Evolutionary conservation across 768 basidiomycete species (phyloP).

Genomic region (Lentinula sp.): DNA sequence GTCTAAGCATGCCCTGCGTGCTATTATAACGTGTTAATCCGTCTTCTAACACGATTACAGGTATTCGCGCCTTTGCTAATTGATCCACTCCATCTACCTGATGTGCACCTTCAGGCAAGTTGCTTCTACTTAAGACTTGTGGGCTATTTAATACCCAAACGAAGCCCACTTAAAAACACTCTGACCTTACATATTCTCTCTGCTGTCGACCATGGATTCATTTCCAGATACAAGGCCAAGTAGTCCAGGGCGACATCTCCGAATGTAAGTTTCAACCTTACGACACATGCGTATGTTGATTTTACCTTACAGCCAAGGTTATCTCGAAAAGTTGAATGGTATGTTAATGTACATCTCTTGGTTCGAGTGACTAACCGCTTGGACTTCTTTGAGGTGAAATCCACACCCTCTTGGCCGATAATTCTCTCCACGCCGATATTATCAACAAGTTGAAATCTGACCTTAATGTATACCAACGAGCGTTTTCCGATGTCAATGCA

Average conservation of each 20-base stretch:
- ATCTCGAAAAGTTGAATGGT: conserved; percentile 34
- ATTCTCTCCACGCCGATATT: conserved; percentile 13
- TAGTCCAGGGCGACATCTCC: background rate
- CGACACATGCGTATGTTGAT: background rate
- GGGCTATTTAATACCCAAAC: background rate
- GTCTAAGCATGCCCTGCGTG: background rate
- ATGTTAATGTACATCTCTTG: background rate
- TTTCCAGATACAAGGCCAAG: background rate
- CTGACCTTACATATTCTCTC: background rate
- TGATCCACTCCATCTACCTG: background rate
- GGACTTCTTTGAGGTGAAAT: conserved; percentile 28
- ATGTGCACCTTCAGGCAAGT: background rate
- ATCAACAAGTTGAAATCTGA: conserved; percentile 10
- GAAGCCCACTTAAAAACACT: background rate
- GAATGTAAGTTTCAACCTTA: conserved; percentile 10
- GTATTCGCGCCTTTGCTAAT: background rate
- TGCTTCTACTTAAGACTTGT: background rate
- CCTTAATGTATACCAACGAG: conserved; percentile 5
- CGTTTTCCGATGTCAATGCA: conserved; percentile 3
- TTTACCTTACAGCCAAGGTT: conserved; percentile 10
- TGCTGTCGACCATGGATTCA: background rate
- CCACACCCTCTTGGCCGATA: conserved; percentile 27
- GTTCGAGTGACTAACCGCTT: background rate
- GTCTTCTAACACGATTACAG: background rate
- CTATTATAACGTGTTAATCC: background rate